A percentile compares a stretch with the other conserved stretches of the same genome.
Conservation (phyloP, 108 stramenopile species). For the Skeletonema potamos region DNA sequence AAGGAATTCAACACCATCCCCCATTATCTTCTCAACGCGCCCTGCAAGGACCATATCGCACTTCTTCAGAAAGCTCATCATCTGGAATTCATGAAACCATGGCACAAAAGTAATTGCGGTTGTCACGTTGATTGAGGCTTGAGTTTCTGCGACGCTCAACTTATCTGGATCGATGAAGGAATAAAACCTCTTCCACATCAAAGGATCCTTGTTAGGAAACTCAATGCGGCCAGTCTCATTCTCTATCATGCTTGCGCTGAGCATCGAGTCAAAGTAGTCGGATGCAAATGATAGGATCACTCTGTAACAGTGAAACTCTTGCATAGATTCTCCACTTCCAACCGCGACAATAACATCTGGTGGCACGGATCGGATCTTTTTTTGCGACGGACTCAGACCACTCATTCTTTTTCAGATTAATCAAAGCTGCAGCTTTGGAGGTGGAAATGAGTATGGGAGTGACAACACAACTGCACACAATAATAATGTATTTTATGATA, state of each 20-base stretch:
- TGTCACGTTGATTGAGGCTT: neutral
- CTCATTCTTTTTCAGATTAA: neutral
- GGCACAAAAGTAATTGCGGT: neutral
- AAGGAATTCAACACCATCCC: neutral
- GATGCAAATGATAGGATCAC: constrained; percentile 18
- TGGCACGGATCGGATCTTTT: constrained; percentile 4
- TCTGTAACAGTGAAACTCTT: constrained; percentile 29
- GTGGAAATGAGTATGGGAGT: neutral
- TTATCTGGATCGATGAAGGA: constrained; percentile 19
- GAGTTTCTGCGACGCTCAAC: neutral
- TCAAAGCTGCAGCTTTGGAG: neutral
- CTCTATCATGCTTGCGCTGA: constrained; percentile 13
- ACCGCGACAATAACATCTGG: constrained; percentile 33
- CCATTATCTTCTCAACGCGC: neutral
- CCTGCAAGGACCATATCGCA: neutral
- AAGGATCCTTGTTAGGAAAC: constrained; percentile 25
- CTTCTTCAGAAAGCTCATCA: neutral
- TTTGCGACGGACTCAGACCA: neutral
- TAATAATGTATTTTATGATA: too few relatives aligned
- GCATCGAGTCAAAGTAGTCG: constrained; percentile 29
- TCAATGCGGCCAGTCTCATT: constrained; percentile 13
- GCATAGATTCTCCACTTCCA: constrained; percentile 1
- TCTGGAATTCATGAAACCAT: constrained; percentile 2
- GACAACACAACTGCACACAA: too few relatives aligned
- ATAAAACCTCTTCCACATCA: constrained; percentile 34